Evolutionary conservation across 139 green algal species (phyloP).

Genomic region (Asterochloris sp.): DNA sequence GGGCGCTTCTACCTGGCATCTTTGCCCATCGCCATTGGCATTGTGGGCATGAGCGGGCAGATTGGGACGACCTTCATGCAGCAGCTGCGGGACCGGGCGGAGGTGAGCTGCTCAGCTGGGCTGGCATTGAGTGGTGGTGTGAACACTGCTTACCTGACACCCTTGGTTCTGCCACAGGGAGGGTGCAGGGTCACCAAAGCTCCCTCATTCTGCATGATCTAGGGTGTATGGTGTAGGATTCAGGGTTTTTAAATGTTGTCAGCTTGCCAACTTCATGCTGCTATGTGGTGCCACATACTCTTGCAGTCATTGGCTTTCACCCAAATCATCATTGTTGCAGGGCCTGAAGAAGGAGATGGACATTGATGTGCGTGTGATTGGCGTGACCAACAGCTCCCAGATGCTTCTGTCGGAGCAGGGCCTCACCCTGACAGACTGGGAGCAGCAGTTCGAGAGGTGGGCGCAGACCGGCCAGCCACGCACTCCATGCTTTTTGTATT

Average conservation of each 20-base stretch:
- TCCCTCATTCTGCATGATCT: not conserved
- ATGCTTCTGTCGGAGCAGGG: constrained; percentile 80
- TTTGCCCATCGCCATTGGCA: constrained; percentile 80
- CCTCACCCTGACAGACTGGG: constrained; percentile 82
- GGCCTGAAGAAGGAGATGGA: constrained; percentile 73
- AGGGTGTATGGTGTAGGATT: too few species aligned
- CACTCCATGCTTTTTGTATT: not conserved
- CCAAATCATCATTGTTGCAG: constrained; percentile 28
- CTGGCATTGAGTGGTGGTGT: too few species aligned
- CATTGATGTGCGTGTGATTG: constrained; percentile 89
- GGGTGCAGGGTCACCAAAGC: too few species aligned
- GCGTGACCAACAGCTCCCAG: constrained; percentile 53
- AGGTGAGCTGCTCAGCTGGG: not conserved
- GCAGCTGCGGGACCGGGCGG: constrained; percentile 79
- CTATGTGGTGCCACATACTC: too few species aligned
- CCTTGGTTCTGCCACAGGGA: not conserved
- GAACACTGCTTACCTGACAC: not conserved
- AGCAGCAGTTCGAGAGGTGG: constrained; percentile 50
- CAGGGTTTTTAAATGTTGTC: not conserved
- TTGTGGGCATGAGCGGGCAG: constrained; percentile 85
- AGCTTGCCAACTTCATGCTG: not conserved
- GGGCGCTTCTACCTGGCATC: constrained; percentile 92
- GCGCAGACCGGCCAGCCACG: not conserved
- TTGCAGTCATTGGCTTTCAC: not conserved
- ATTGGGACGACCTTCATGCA: constrained; percentile 88